Base-by-base conservation (phyloP, 2,329 filamentous ascomycete genomes). In the Pyrenochaeta sp. region DNA sequence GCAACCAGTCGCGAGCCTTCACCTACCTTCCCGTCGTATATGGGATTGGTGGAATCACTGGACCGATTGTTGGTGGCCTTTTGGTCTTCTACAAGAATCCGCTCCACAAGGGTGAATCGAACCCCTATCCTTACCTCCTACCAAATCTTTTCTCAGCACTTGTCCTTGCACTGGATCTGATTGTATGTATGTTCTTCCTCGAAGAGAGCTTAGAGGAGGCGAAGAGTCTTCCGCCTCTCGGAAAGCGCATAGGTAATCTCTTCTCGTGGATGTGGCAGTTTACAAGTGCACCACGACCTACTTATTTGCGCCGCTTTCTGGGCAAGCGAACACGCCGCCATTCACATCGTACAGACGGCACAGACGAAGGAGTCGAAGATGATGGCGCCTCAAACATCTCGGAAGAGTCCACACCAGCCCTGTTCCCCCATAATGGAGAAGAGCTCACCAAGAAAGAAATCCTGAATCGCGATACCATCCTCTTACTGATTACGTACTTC, bases 1-100 rank as follows among this genome's bases (percentile, higher is more conserved):
- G 88, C 53, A 99, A 99, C 69, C 94, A 99, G 77, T 94, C 90
- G 63, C 82, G 83, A 39, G 94, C 91, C 0, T 99, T 99, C 62
- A 94, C 89, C 2, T 99, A 96, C 75, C 77, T 99, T 28, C 94
- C 94, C 0, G 88, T 97, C 26, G 87, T 97, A n/a, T 99, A 99
- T 71, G 93, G 93, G 3, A 78, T 99, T 22, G 94, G 94, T 13
- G 90, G 89, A 29, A 96, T 99, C 49, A 94, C 92, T 0, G 94
- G 94, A 0, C 94, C 94, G 0, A 85, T 95, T 1, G 74, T 97
- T n/a, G 94, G 94, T 10, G 94, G 94, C 0, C 69, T 96, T 27
- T 73, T 97, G 41, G 88, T 96, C 0, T 82, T 86, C 30, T 79
- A 78, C 32, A 66, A 83, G 19, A 80, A 82, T 37, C 83, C 82